Evolutionary conservation across 1,139 yeast genomes (phyloP), one percentile per base, ranked within the genome.

Genomic region (Diutina ranongensis): DNA sequence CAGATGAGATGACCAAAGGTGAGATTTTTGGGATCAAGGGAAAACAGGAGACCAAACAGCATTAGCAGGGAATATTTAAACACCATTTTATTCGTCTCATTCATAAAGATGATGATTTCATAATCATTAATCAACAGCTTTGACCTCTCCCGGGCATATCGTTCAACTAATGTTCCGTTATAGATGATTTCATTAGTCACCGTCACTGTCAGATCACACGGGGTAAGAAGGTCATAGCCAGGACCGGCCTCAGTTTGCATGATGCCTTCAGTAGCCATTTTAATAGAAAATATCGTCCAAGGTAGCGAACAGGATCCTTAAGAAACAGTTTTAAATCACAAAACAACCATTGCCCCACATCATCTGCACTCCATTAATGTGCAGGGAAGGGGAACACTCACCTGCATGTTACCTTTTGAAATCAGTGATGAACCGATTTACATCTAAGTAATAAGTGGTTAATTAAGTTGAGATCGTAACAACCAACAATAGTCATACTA

Each of bases 171-270:
- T 8, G 32, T 21, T n/a, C 42, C 42, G 21, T 38, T 38, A 10
- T 20, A 38, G 20, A 38, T 25, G 42, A 38, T 38, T 20, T 38
- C 42, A 22, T 38, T 38, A 13, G 42, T 38, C 13, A 38, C 42
- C 19, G 42, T 38, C 3, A 25, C 33, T 8, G 42, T 38, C 42
- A 38, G 42, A 38, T 38, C 42, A 25, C 42, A 38, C 15, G 42
- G 42, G 3, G 42, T 8, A 38, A 25, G 18, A 8, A 27, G 13
- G 34, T 31, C 34, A 31, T 31, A 25, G 10, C 10, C 10, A 10
- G 28, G 28, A 7, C 28, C 28, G 10, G 28, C 9, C 10, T 25
- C 28, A 25, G 9, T 25, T 25, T 5, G 28, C 9, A 10, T 25
- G 9, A 5, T 7, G 5, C 28, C 28, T 25, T 5, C 28, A 25